A percentile compares a stretch with the other conserved stretches of the same genome.
phyloP scores from a whole-genome alignment of 2,329 filamentous ascomycete genomes.

The Hypoxylon sp. region DNA sequence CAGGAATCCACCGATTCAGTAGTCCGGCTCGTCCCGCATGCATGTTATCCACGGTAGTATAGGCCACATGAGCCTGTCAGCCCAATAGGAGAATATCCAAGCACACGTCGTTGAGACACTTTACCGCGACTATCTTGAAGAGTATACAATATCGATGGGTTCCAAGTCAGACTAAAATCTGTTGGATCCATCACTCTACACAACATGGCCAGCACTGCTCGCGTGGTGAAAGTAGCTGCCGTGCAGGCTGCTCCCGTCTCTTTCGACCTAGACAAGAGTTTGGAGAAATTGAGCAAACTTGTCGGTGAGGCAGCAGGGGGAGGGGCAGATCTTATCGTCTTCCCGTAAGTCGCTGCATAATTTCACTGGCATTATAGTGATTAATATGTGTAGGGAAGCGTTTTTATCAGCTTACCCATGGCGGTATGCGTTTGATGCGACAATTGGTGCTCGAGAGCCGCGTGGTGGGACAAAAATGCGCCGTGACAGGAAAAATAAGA shows the following conservation, averaged over 20 bases:
- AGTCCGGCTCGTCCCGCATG: constrained; percentile 25
- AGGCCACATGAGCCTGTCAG: constrained; percentile 1
- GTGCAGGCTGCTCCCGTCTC: constrained; percentile 52
- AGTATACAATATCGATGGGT: constrained; percentile 6
- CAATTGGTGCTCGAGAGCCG: constrained; percentile 51
- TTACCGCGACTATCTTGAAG: constrained; percentile 11
- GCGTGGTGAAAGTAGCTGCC: constrained; percentile 50
- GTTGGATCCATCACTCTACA: constrained; percentile 14
- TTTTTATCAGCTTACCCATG: constrained; percentile 55
- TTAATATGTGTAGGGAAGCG: constrained; percentile 48
- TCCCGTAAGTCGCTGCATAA: constrained; percentile 50
- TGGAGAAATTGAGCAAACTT: constrained; percentile 48
- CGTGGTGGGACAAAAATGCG: constrained; percentile 45
- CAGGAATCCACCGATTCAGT: constrained; percentile 16
- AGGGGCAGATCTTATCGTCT: constrained; percentile 52
- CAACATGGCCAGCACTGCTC: constrained; percentile 27
- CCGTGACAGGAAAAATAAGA: constrained; percentile 4
- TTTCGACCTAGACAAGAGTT: constrained; percentile 50
- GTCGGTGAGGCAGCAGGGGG: constrained; percentile 47
- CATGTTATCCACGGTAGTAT: constrained; percentile 4
- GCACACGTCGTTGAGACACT: constrained; percentile 1
- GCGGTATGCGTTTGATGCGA: constrained; percentile 54
- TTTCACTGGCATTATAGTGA: too few species aligned
- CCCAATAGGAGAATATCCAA: constrained; percentile 17
- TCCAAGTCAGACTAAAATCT: constrained; percentile 14